Percentiles rank a stretch among this genome's conserved stretches.
Evolutionary conservation across 2,329 filamentous ascomycete genomes (phyloP).

Genomic region (Penicillium sclerotigenum): DNA sequence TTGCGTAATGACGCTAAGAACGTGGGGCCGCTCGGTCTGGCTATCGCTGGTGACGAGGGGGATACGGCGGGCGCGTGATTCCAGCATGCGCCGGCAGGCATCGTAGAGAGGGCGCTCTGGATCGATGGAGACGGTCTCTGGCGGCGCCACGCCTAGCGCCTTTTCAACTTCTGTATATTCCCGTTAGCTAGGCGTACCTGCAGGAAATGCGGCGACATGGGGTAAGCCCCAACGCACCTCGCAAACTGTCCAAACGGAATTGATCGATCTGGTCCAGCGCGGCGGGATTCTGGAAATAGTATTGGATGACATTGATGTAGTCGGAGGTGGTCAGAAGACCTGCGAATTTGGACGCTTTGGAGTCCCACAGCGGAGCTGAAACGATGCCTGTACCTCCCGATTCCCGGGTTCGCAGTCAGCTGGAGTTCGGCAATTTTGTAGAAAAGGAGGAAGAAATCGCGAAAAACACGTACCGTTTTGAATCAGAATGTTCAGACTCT

Average conservation of each 20-base stretch:
- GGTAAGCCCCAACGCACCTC: slow-evolving; percentile 60
- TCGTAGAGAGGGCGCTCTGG: slow-evolving; percentile 89
- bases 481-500: slow-evolving; percentile 90
- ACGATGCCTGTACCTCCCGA: slow-evolving; percentile 70
- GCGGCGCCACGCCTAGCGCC: slow-evolving; percentile 82
- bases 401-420: slow-evolving; percentile 20
- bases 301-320: slow-evolving; percentile 98
- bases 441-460: neutral
- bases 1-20: slow-evolving; percentile 95
- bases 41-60: slow-evolving; percentile 91
- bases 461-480: slow-evolving; percentile 72
- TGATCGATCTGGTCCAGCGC: slow-evolving; percentile 87
- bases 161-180: slow-evolving; percentile 78
- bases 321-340: slow-evolving; percentile 93
- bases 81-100: slow-evolving; percentile 89
- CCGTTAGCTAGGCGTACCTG: slow-evolving; percentile 5
- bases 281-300: slow-evolving; percentile 96
- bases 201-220: neutral
- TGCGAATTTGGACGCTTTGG: slow-evolving; percentile 85
- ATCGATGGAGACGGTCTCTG: slow-evolving; percentile 95
- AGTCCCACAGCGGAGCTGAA: slow-evolving; percentile 96
- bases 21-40: slow-evolving; percentile 86
- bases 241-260: slow-evolving; percentile 84
- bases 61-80: slow-evolving; percentile 87
- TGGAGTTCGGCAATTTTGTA: neutral